These are phyloP conservation scores for Didymella segeticola DNA, from an alignment of 2,329 filamentous ascomycete genomes.

Conservation along the genomic window DNA sequence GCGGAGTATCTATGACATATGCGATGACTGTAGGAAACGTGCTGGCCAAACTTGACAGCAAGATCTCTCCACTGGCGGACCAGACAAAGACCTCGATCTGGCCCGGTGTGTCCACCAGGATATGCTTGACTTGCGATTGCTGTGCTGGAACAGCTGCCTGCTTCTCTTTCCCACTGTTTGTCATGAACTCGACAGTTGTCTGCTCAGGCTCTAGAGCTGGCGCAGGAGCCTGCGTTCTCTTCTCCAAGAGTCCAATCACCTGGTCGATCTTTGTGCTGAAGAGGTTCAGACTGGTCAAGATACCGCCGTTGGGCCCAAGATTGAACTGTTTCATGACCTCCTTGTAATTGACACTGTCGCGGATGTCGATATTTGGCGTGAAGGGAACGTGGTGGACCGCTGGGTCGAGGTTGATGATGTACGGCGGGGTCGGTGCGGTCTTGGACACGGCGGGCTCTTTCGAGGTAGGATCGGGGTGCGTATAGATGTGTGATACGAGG, in stretches of 20 bases:
- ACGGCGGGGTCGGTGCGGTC: slow-evolving; percentile 66
- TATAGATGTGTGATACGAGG: slow-evolving; percentile 91
- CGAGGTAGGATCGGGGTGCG: slow-evolving; percentile 63
- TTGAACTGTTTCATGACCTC: slow-evolving; percentile 99
- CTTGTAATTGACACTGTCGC: slow-evolving; percentile 98
- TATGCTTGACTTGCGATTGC: slow-evolving; percentile 71
- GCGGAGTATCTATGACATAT: slow-evolving; percentile 96
- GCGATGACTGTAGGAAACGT: slow-evolving; percentile 97
- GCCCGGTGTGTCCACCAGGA: slow-evolving; percentile 92
- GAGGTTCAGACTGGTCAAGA: slow-evolving; percentile 91
- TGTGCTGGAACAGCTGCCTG: slow-evolving; percentile 49
- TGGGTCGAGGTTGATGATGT: slow-evolving; percentile 96
- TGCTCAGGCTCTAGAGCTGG: slow-evolving; percentile 36
- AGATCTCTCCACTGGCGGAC: slow-evolving; percentile 92
- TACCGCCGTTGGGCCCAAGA: slow-evolving; percentile 94
- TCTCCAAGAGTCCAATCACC: slow-evolving; percentile 87
- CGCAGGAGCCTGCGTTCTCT: slow-evolving; percentile 70
- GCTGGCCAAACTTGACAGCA: slow-evolving; percentile 89
- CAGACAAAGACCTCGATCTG: slow-evolving; percentile 99
- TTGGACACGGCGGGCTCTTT: slow-evolving; percentile 40
- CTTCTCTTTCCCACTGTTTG: slow-evolving; percentile 40
- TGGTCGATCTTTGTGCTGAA: slow-evolving; percentile 99
- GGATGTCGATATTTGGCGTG: slow-evolving; percentile 97
- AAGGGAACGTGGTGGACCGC: slow-evolving; percentile 94
- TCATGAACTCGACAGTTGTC: slow-evolving; percentile 46